Evolutionary conservation across 768 basidiomycete genomes (phyloP), one percentile per base, ranked within the genome.

Genomic region (Suillus americanus): DNA sequence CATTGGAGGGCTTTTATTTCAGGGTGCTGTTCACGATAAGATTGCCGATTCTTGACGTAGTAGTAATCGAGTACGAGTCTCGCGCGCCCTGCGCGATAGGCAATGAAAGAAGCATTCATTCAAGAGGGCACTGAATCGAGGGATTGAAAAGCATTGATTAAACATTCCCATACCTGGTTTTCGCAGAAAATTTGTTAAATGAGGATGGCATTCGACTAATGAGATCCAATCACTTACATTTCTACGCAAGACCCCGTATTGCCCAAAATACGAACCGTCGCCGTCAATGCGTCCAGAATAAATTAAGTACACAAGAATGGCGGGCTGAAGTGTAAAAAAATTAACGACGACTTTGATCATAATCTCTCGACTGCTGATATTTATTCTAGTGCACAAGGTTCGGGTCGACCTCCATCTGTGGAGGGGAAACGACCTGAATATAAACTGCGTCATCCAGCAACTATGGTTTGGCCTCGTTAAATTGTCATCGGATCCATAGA

Each of bases 131-230:
- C 16, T 25, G 56, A 6, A 57, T 38, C 38, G 23, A 57, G 53
- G 53, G 53, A 54, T 35, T 37, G 53, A n/a, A 54, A 35, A n/a
- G 53, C 33, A 54, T n/a, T 54, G n/a, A n/a, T 54, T 33, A 35
- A 54, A 54, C 33, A 54, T 54, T 54, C 20, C 20, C 33, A 54
- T 20, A 54, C 33, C 20, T 40, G 25, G 9, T 25, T 40, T 25
- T 25, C 4, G n/a, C 25, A 40, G 56, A 57, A 23, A 38, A 25
- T 5, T 57, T 38, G 10, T 57, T 40, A 12, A 28, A 18, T 20
- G 23, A n/a, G 18, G 18, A 41, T 20, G 25, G 6, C 12, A 12
- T 30, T 20, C 40, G 20, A 41, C 40, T 30, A 59, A 25, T 3
- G 18, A 28, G 16, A 18, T 28, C 18, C 25, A 20, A 20, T 16